These are phyloP conservation scores for Tubosaeta sp. DNA, from an alignment of 768 basidiomycete species.

Conservation along the genomic window DNA sequence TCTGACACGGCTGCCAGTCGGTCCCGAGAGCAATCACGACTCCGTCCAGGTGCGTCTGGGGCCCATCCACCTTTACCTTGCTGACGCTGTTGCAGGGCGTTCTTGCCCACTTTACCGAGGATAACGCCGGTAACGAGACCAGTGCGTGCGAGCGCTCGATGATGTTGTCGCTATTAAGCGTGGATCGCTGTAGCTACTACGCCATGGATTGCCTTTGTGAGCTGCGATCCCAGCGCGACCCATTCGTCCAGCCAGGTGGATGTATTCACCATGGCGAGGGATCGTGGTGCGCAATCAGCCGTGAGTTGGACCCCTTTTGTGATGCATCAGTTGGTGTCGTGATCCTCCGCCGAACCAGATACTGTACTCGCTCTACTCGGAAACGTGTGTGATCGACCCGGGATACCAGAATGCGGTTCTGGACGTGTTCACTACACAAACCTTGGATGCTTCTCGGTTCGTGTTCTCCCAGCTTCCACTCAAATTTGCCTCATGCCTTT, in stretches of 20 bases:
- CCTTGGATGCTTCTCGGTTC: constrained; percentile 51
- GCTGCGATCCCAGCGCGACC: constrained; percentile 77
- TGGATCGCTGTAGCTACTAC: constrained; percentile 49
- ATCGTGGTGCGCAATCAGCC: constrained; percentile 76
- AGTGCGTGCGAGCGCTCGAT: constrained; percentile 43
- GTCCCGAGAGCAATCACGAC: constrained; percentile 40
- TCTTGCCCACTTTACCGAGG: constrained; percentile 79
- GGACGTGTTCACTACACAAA: constrained; percentile 74
- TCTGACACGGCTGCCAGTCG: constrained; percentile 59
- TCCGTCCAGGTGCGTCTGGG: constrained; percentile 48
- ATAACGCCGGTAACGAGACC: constrained; percentile 40
- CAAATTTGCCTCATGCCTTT: background rate
- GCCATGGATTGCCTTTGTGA: constrained; percentile 89
- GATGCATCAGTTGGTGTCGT: background rate
- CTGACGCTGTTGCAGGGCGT: constrained; percentile 51
- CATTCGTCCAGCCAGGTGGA: constrained; percentile 56
- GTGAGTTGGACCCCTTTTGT: constrained; percentile 38
- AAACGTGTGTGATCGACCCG: constrained; percentile 70
- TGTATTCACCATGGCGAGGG: constrained; percentile 76
- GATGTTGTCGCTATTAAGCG: constrained; percentile 8
- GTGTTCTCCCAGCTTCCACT: constrained; percentile 22
- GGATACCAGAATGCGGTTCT: constrained; percentile 67
- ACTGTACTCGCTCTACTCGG: constrained; percentile 69
- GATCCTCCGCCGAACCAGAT: constrained; percentile 41
- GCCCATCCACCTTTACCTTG: background rate